Evolutionary conservation across 345 rosid genomes (phyloP).

Genomic region (Sapria himalayana): DNA sequence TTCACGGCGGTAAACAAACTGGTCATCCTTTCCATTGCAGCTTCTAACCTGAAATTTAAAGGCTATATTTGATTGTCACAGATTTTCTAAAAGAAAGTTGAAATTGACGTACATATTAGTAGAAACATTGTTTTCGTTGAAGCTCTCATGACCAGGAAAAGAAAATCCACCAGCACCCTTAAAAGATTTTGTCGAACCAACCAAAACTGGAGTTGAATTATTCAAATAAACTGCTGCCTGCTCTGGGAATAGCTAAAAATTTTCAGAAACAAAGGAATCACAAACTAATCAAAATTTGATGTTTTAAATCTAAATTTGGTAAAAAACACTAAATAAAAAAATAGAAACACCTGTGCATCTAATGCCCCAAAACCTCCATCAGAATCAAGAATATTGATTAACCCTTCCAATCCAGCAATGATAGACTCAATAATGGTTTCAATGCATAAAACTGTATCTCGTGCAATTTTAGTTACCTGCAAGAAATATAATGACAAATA

Average conservation of each 20-base stretch:
- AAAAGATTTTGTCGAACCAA: conserved; percentile 62
- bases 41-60: conserved; percentile 71
- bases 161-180: conserved; percentile 43
- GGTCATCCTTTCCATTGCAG: conserved; percentile 98
- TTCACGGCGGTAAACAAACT: conserved; percentile 81
- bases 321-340: conserved; percentile 6
- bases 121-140: conserved; percentile 72
- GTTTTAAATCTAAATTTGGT: not conserved
- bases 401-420: conserved; percentile 97
- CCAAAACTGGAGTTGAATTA: conserved; percentile 35
- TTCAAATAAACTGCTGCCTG: conserved; percentile 89
- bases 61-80: not conserved
- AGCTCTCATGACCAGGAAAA: conserved; percentile 95
- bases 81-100: conserved; percentile 5
- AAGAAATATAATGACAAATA: no score
- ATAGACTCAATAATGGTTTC: conserved; percentile 97
- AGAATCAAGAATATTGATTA: conserved; percentile 93
- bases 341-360: conserved; percentile 51
- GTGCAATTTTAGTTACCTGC: conserved; percentile 85
- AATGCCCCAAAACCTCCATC: conserved; percentile 99
- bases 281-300: conserved; percentile 14
- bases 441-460: conserved; percentile 90
- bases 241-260: conserved; percentile 88
- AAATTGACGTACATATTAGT: conserved; percentile 56
- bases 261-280: not conserved